A percentile compares a stretch with the other conserved stretches of the same genome.
Evolutionary conservation across 805 yeast species (phyloP).

Genomic region (Kuraishia cidri): DNA sequence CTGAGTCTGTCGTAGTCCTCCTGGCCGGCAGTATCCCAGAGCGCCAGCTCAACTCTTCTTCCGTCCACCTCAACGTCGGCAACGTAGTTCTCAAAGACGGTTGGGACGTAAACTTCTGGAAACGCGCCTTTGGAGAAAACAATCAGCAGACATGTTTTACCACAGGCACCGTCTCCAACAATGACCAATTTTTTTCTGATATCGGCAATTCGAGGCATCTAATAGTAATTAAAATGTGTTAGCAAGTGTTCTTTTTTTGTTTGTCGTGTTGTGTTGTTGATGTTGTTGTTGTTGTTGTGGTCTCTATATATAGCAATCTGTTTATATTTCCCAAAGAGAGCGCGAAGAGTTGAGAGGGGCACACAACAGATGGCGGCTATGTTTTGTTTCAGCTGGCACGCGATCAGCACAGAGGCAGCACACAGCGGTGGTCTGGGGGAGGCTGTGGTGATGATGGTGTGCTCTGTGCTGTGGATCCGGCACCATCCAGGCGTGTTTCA

Average conservation of each 20-base stretch:
- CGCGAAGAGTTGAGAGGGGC: too few relatives aligned
- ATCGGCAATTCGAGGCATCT: slow-evolving; percentile 40
- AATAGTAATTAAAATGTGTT: too few relatives aligned
- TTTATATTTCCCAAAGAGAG: background rate
- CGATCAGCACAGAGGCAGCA: too few relatives aligned
- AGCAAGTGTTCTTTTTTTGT: background rate
- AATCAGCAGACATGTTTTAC: slow-evolving; percentile 87
- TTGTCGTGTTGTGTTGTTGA: slow-evolving; percentile 5
- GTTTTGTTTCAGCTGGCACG: too few relatives aligned
- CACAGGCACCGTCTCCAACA: slow-evolving; percentile 98
- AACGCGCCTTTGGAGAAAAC: slow-evolving; percentile 81
- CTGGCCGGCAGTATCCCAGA: slow-evolving; percentile 99
- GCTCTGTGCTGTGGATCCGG: too few relatives aligned
- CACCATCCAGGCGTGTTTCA: too few relatives aligned
- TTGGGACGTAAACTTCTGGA: slow-evolving; percentile 93
- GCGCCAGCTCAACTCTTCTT: slow-evolving; percentile 84
- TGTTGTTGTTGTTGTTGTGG: background rate
- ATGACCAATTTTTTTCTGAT: slow-evolving; percentile 79
- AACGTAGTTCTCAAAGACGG: slow-evolving; percentile 95
- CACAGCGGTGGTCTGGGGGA: too few relatives aligned
- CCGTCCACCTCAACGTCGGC: slow-evolving; percentile 93
- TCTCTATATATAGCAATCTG: background rate
- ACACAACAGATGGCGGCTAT: too few relatives aligned
- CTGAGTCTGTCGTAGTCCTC: slow-evolving; percentile 94
- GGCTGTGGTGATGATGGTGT: too few relatives aligned